These are phyloP conservation scores for Cladosporium sp. DNA, from an alignment of 2,329 filamentous ascomycete genomes.

Conservation along the genomic window DNA sequence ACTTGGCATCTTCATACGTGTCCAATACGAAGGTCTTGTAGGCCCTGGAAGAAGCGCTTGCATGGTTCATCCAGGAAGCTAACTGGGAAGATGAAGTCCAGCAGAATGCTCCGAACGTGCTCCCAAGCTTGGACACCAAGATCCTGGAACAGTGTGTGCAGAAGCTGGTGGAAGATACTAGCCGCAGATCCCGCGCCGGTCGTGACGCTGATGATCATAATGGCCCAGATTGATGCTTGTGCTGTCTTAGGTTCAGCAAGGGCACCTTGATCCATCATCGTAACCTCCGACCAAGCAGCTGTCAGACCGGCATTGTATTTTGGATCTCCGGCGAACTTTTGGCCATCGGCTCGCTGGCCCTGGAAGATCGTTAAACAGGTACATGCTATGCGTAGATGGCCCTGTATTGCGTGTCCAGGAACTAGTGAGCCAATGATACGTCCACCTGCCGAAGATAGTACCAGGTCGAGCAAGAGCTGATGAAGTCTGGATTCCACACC, in stretches of 20 bases:
- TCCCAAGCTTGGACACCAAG: conserved; percentile 35
- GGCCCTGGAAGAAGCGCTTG: conserved; percentile 32
- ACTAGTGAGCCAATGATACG: conserved; percentile 19
- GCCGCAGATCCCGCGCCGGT: conserved; percentile 29
- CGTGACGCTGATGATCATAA: conserved; percentile 38
- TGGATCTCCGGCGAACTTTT: conserved; percentile 30
- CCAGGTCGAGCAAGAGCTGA: conserved; percentile 34
- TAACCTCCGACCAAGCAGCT: conserved; percentile 36
- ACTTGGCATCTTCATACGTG: neutral
- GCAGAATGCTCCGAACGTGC: conserved; percentile 34
- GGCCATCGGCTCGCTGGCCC: conserved; percentile 33
- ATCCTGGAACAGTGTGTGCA: conserved; percentile 30
- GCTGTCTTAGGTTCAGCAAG: conserved; percentile 34
- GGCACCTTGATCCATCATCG: conserved; percentile 30
- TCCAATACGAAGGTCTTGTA: conserved; percentile 20
- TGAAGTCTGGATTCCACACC: conserved; percentile 33
- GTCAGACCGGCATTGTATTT: conserved; percentile 34
- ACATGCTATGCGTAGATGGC: conserved; percentile 35
- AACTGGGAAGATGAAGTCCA: conserved; percentile 38
- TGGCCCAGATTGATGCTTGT: conserved; percentile 36
- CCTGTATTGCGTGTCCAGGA: conserved; percentile 33
- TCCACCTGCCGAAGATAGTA: conserved; percentile 29
- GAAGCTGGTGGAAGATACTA: conserved; percentile 22
- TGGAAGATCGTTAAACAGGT: conserved; percentile 37
- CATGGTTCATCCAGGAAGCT: conserved; percentile 36